These are phyloP conservation scores for Penicillium lagena DNA, from an alignment of 495 filamentous ascomycete species.

Conservation along the genomic window DNA sequence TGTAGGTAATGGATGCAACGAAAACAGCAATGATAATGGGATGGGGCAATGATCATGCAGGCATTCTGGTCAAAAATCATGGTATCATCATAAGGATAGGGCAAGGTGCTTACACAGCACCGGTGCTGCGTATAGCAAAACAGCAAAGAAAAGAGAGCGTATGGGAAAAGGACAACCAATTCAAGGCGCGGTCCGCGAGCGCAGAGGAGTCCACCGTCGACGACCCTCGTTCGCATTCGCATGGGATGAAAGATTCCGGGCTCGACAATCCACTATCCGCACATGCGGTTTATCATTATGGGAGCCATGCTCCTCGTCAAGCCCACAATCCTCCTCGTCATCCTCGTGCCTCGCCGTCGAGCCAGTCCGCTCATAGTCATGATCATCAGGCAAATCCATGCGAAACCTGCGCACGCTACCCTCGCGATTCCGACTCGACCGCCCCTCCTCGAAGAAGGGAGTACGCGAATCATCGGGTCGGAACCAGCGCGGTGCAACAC, in stretches of 20 bases:
- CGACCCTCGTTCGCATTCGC: background rate
- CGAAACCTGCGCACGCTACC: constrained; percentile 43
- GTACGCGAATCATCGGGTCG: constrained; percentile 21
- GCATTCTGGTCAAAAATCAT: constrained; percentile 1
- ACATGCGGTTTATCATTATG: constrained; percentile 1
- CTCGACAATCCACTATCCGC: constrained; percentile 3
- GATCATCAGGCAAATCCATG: constrained; percentile 40
- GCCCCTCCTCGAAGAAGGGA: constrained; percentile 38
- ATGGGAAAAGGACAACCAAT: background rate
- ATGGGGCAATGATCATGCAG: background rate
- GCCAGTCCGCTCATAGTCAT: background rate
- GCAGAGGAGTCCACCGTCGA: constrained; percentile 15
- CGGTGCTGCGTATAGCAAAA: background rate
- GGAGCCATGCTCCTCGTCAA: too few species aligned
- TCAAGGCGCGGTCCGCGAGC: constrained; percentile 8
- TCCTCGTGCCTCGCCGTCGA: too few species aligned
- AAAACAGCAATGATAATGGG: background rate
- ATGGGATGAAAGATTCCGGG: background rate
- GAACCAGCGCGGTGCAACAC: constrained; percentile 37
- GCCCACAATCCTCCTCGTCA: too few species aligned
- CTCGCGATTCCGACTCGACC: constrained; percentile 33
- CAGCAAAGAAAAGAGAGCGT: background rate
- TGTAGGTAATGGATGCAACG: constrained; percentile 1
- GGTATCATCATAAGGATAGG: constrained; percentile 3
- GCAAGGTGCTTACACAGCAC: background rate